Evolutionary conservation across 164 flowering plant genomes (phyloP).

Genomic region (Hamamelis virginiana): DNA sequence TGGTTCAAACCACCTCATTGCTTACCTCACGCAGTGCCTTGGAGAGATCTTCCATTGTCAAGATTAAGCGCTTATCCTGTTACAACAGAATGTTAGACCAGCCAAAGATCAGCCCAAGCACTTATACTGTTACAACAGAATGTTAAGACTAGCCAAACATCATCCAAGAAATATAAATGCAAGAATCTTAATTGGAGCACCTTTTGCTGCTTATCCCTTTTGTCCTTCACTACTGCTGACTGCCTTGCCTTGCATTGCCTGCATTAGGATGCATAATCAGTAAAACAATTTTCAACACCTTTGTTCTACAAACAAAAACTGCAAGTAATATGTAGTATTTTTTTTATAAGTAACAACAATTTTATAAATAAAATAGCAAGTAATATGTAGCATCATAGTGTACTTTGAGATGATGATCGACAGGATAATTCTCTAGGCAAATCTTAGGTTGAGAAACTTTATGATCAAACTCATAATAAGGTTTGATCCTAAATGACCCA

Average conservation of each 20-base stretch:
- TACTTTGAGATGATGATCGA: not conserved
- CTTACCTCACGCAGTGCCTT: conserved; percentile 86
- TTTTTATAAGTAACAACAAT: too few species aligned
- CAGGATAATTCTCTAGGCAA: not conserved
- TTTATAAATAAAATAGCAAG: too few species aligned
- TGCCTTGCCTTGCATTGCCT: conserved; percentile 96
- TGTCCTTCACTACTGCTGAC: conserved; percentile 69
- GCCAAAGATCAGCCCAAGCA: conserved; percentile 37
- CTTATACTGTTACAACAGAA: conserved; percentile 65
- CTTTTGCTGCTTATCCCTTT: conserved; percentile 92
- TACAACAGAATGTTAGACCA: conserved; percentile 14
- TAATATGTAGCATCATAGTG: not conserved
- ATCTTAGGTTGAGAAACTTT: conserved; percentile 1
- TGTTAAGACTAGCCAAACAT: conserved; percentile 6
- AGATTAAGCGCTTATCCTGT: conserved; percentile 87
- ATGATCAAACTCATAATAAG: not conserved
- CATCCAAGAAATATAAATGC: not conserved
- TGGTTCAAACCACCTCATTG: not conserved
- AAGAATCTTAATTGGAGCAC: conserved; percentile 27
- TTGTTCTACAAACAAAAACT: not conserved
- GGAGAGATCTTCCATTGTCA: conserved; percentile 97
- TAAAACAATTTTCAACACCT: not conserved
- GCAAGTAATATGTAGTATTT: too few species aligned
- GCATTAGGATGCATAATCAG: conserved; percentile 14
- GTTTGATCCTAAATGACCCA: not conserved